A percentile compares a stretch with the other conserved stretches of the same genome.
Conservation (phyloP, 2,329 filamentous ascomycete species). For the Lasiodiplodia gonubiensis region DNA sequence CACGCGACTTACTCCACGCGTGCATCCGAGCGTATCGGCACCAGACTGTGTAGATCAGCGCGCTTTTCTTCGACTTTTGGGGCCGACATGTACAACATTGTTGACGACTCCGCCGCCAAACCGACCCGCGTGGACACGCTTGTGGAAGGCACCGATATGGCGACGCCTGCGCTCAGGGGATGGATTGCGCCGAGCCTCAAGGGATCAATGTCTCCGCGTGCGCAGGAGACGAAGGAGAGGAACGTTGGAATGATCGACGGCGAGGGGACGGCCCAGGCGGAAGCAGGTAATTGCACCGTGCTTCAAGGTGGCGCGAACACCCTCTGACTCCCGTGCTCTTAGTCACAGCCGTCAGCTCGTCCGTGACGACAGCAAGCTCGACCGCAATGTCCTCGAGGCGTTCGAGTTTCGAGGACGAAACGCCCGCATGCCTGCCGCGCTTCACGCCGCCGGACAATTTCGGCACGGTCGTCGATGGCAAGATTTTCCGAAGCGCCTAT, state of each 20-base stretch:
- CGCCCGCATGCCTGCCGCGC: constrained; percentile 45
- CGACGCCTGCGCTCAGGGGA: constrained; percentile 8
- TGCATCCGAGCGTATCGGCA: background rate
- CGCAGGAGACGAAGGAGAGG: constrained; percentile 22
- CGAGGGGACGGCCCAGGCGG: constrained; percentile 10
- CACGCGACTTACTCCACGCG: background rate
- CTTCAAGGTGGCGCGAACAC: constrained; percentile 16
- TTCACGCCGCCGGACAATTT: constrained; percentile 72
- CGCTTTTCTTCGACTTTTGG: background rate
- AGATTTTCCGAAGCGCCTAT: constrained; percentile 82
- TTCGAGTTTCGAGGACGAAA: constrained; percentile 28
- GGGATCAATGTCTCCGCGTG: background rate
- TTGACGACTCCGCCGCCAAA: constrained; percentile 2
- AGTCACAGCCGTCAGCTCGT: constrained; percentile 15
- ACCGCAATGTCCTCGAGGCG: constrained; percentile 26
- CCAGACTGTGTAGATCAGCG: background rate
- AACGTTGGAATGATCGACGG: constrained; percentile 10
- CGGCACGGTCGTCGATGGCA: constrained; percentile 71
- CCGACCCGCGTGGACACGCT: constrained; percentile 10
- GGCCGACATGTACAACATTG: constrained; percentile 7
- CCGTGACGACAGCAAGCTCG: constrained; percentile 8
- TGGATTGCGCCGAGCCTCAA: background rate
- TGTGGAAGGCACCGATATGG: constrained; percentile 15
- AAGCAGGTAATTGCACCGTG: constrained; percentile 25
- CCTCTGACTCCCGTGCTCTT: constrained; percentile 21